A percentile compares a stretch with the other conserved stretches of the same genome.
These are phyloP conservation scores for Plenodomus lindquistii DNA, from an alignment of 2,329 filamentous ascomycete genomes.

Conservation along the genomic window DNA sequence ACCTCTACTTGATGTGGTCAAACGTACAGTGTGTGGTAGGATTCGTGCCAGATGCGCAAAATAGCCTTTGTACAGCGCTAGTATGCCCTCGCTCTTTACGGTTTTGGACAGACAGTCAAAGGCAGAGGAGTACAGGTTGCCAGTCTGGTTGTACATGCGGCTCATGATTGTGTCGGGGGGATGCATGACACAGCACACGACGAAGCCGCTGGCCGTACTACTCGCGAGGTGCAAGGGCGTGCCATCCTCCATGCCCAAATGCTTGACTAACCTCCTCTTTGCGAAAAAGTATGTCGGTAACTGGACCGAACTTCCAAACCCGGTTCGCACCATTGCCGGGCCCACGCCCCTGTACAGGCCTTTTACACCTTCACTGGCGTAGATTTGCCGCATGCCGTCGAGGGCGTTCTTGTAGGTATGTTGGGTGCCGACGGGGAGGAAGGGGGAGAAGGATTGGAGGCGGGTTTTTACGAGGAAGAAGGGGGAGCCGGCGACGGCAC, in stretches of 20 bases:
- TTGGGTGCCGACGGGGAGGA: slow-evolving; percentile 94
- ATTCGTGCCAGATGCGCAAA: slow-evolving; percentile 93
- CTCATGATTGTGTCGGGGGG: slow-evolving; percentile 99
- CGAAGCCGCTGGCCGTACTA: slow-evolving; percentile 88
- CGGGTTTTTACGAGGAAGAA: slow-evolving; percentile 99
- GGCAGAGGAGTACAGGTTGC: slow-evolving; percentile 91
- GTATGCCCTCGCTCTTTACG: slow-evolving; percentile 82
- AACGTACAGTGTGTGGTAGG: slow-evolving; percentile 80
- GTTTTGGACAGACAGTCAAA: slow-evolving; percentile 93
- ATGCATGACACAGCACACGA: slow-evolving; percentile 97
- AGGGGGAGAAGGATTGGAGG: slow-evolving; percentile 90
- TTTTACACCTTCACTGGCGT: slow-evolving; percentile 71
- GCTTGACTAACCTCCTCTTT: slow-evolving; percentile 80
- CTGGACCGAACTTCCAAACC: slow-evolving; percentile 94
- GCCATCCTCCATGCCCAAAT: slow-evolving; percentile 88
- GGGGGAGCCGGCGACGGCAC: slow-evolving; percentile 88
- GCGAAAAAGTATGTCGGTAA: slow-evolving; percentile 98
- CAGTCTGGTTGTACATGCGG: slow-evolving; percentile 97
- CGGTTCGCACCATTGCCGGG: slow-evolving; percentile 93
- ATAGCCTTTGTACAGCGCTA: slow-evolving; percentile 98
- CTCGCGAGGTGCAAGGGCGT: slow-evolving; percentile 85
- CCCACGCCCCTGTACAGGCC: slow-evolving; percentile 89
- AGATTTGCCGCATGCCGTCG: slow-evolving; percentile 83
- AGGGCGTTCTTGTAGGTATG: slow-evolving; percentile 85
- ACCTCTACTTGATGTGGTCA: too few species aligned